Conservation (phyloP, 2,329 filamentous ascomycete species). For the Metarhizium anisopliae region DNA sequence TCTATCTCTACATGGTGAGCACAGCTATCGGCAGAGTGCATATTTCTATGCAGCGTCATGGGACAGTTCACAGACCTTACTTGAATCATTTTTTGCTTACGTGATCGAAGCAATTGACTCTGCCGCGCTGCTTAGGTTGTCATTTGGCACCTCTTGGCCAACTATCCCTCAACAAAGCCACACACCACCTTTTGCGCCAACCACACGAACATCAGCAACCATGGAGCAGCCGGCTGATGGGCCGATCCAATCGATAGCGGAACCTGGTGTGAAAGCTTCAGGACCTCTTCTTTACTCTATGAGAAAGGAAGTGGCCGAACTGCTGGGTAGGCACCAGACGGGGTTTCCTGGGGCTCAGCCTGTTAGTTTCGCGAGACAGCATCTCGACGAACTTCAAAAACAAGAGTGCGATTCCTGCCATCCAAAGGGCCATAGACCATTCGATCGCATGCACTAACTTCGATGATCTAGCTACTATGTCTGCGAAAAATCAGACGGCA, state of each 20-base stretch:
- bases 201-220: background rate
- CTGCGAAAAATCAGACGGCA: conserved; percentile 96
- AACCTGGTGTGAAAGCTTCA: conserved; percentile 57
- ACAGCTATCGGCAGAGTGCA: background rate
- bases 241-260: conserved; percentile 41
- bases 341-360: conserved; percentile 88
- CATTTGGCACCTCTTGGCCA: background rate
- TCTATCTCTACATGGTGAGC: background rate
- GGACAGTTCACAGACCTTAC: background rate
- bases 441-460: conserved; percentile 6
- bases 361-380: conserved; percentile 77
- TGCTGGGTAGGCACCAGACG: conserved; percentile 61
- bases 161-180: background rate
- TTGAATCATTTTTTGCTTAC: background rate
- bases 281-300: conserved; percentile 51
- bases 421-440: background rate
- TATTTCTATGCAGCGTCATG: background rate
- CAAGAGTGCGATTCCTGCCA: conserved; percentile 51
- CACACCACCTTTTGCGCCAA: background rate
- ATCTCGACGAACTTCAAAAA: conserved; percentile 71
- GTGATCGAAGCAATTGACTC: background rate
- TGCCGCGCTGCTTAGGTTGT: background rate
- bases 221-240: conserved; percentile 23
- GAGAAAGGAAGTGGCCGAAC: conserved; percentile 62
- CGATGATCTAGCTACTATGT: conserved; percentile 70